Evolutionary conservation across 495 filamentous ascomycete species (phyloP), one percentile per base, ranked within the genome.

Genomic region (Talaromyces ruber): DNA sequence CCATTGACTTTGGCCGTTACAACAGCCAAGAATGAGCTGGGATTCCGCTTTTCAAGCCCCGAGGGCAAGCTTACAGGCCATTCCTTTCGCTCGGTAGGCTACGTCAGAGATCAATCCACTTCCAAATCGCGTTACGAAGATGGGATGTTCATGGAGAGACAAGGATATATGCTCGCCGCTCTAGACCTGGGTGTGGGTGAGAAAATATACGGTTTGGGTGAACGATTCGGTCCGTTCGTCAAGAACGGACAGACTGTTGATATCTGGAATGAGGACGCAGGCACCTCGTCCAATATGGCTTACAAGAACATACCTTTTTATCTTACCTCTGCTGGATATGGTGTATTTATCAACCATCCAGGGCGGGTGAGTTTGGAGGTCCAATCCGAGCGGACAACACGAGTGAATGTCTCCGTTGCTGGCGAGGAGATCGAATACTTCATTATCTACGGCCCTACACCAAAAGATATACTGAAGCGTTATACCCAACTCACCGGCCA

Each of bases 301-400:
- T 91, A 91, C 68, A 90, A 90, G 74, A 90, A 90, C 65, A 77
- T 90, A 5, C 82, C 85, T 3, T 89, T 89, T 70, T 89, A 86
- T 70, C 73, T 90, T 45, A 87, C 82, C 62, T 87, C 83, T 1
- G 74, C 77, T 7, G 87, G 86, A 2, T 91, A 90, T 67, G 87
- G 87, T 24, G 77, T 90, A 18, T 89, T 89, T 69, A 81, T 90
- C 28, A 84, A 87, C 64, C 77, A 81, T 6, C 74, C 83, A 0
- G 83, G 82, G 11, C 78, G 77, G 7, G 79, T 87, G 1, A 84
- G 84, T 55, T 68, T 89, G 1, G 86, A 90, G 72, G 75, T 91
- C 58, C 84, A 87, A 18, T 87, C 84, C 60, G 88, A 90, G 74
- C 73, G 87, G 3, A 84, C 81, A 34, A 84, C 82, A 18, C 72